Evolutionary conservation across 2,329 filamentous ascomycete species (phyloP), one percentile per base, ranked within the genome.

Genomic region (Cercospora berteroae): DNA sequence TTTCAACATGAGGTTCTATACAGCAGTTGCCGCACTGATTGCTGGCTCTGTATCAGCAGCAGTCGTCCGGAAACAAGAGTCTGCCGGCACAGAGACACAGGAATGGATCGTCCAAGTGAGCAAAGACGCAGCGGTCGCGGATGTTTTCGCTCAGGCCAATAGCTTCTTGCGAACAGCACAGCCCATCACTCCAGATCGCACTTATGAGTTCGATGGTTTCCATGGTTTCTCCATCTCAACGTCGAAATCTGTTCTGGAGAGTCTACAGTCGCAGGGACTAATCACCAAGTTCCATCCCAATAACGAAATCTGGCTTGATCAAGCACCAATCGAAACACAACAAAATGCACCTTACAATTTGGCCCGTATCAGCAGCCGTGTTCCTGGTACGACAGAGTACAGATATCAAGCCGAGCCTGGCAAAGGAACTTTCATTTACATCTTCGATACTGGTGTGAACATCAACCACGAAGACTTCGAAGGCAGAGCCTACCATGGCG

Each of bases 131-230:
- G 50, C 67, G n/a, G 60, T 70, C 29, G 44, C 63, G n/a, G 44
- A 70, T 29, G 58, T 66, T n/a, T 50, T 71, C 27, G 56, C 61
- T 5, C 63, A 67, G 50, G 67, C 27, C 29, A 39, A 59, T 36
- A 36, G 29, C 27, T 59, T 59, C 10, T 36, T 70, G 12, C 59
- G 64, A 1, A 23, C 60, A 7, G 63, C 65, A 3, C 60, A 68
- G 8, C 66, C 68, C 4, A 44, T 64, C 7, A 44, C 67, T 42
- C 60, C 70, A 5, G 69, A 64, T 4, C 78, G 80, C 42, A 74
- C 77, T 23, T 82, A 79, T 70, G 69, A 71, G 52, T 77, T 81
- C 61, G 79, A 76, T 31, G 72, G 67, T n/a, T 80, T 79, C 71
- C 78, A 77, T 62, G 80, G 79, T n/a, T 78, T 81, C 56, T 73